Evolutionary conservation across 495 filamentous ascomycete genomes (phyloP).

Genomic region (Xeromyces bisporus): DNA sequence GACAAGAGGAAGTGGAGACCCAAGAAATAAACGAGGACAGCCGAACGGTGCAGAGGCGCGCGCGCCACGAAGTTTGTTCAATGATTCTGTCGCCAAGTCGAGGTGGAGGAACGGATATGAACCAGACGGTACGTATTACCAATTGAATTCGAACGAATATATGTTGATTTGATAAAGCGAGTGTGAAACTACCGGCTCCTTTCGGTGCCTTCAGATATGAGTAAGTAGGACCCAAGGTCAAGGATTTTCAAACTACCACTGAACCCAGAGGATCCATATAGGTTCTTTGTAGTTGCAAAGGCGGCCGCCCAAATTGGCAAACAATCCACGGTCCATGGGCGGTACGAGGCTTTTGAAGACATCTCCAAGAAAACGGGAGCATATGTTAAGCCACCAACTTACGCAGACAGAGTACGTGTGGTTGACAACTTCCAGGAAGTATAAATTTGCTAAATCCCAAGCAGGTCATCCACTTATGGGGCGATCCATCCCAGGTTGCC

Average conservation of each 20-base stretch:
- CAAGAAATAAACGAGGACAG: neutral
- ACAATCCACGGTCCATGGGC: neutral
- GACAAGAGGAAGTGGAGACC: slow-evolving; percentile 1
- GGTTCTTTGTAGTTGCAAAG: slow-evolving; percentile 9
- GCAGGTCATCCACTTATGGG: slow-evolving; percentile 12
- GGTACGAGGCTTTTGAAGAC: slow-evolving; percentile 11
- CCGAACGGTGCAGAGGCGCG: neutral
- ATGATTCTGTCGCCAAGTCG: slow-evolving; percentile 10
- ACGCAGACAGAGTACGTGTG: slow-evolving; percentile 6
- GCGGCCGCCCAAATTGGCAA: slow-evolving; percentile 1
- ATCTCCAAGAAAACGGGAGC: slow-evolving; percentile 11
- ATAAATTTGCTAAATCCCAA: neutral
- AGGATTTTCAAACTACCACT: neutral
- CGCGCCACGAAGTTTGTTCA: slow-evolving; percentile 4
- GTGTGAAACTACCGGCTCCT: slow-evolving; percentile 5
- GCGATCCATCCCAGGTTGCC: slow-evolving; percentile 8
- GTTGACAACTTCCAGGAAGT: neutral
- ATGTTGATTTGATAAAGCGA: slow-evolving; percentile 1
- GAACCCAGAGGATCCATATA: neutral
- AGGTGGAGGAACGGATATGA: slow-evolving; percentile 8
- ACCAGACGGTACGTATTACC: slow-evolving; percentile 6
- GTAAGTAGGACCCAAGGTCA: slow-evolving; percentile 5
- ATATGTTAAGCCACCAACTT: slow-evolving; percentile 8
- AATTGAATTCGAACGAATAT: neutral
- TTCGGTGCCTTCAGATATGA: slow-evolving; percentile 12